Percentiles rank a stretch among this genome's conserved stretches.
Conservation (phyloP, 164 flowering plant species). For the grape (Vitis vinifera) region ASM3070453v1 NC_081814.1:6986501-6987000, state of each 20-base stretch:
- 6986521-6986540: slow-evolving; percentile 8
- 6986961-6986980: too few relatives aligned
- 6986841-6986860: too few relatives aligned
- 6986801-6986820: too few relatives aligned
- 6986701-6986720: slow-evolving; percentile 55
- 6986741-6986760: slow-evolving; percentile 83
- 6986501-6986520: slow-evolving; percentile 9
- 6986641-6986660: slow-evolving; percentile 75
- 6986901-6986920: too few relatives aligned
- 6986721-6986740: slow-evolving; percentile 65
- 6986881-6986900: too few relatives aligned
- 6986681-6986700: slow-evolving; percentile 81
- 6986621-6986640: slow-evolving; percentile 56
- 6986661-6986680: slow-evolving; percentile 73
- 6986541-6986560: slow-evolving; percentile 20
- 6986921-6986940: too few relatives aligned
- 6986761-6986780: not conserved
- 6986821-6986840: too few relatives aligned
- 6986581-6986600: slow-evolving; percentile 35
- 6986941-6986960: too few relatives aligned
- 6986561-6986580: slow-evolving; percentile 12
- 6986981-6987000: too few relatives aligned
- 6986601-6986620: slow-evolving; percentile 61
- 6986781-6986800: too few relatives aligned
- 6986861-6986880: too few relatives aligned